Evolutionary conservation across 1,139 yeast species (phyloP), one percentile per base, ranked within the genome.

Genomic region (Meyerozyma elateridarum): DNA sequence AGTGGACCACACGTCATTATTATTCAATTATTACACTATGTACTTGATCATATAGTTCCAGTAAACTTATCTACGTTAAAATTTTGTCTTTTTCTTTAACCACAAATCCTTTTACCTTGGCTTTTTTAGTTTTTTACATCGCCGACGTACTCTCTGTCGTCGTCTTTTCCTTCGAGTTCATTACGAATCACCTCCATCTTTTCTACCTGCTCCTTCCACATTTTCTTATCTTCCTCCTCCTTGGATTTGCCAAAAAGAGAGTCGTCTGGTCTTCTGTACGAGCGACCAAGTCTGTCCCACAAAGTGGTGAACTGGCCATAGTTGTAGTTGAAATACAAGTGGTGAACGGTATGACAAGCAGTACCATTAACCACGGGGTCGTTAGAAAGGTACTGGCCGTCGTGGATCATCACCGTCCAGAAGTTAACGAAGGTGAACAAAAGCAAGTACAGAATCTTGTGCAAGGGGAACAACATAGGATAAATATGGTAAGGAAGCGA

Each of bases 401-500:
- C 98, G 59, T 91, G 98, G 54, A 91, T 91, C 94, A 89, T 82
- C 27, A 91, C 95, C 4, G 98, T 87, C 98, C 98, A 91, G 54
- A 91, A 79, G 61, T 93, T 91, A 46, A 91, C 96, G 61, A 88
- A 81, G 0, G 91, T 78, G 65, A 91, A 91, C 44, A 91, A 68
- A 12, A 76, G 49, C 54, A 91, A 70, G 59, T 89, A 91, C 21
- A 85, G 76, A 21, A 85, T 67, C 63, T 89, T 91, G 65, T 91
- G 93, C 46, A 91, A 73, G 30, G 97, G 98, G 77, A 91, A 85
- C 20, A 91, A 38, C 56, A 91, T 73, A 40, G 97, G 97, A 63
- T 74, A 91, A 40, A 88, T 43, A 57, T 91, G 98, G 64, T 91
- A 91, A 17, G 98, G 96, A 42, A 91, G 55, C 29, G 95, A 83